Evolutionary conservation across 306 rosid genomes (phyloP).

Genomic region (Lathyrus oleraceus): DNA sequence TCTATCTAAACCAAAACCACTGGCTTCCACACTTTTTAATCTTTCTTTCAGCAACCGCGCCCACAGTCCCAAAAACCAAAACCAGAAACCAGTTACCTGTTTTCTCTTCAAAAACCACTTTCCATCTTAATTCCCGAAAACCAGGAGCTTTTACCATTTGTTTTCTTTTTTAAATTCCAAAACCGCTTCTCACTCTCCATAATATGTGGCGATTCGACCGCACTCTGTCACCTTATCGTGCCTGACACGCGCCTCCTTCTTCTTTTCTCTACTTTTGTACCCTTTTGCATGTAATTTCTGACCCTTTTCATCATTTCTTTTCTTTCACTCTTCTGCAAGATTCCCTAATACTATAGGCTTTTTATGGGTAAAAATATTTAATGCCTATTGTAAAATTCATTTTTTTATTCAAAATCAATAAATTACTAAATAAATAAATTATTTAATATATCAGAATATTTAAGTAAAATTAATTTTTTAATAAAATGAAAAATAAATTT

Average conservation of each 20-base stretch:
- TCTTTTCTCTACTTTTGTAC: slow-evolving; percentile 55
- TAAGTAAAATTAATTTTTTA: too few species aligned
- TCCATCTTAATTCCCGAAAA: slow-evolving; percentile 59
- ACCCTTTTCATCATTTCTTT: not conserved
- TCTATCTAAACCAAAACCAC: slow-evolving; percentile 45
- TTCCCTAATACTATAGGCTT: not conserved
- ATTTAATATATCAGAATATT: too few species aligned
- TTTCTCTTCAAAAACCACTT: slow-evolving; percentile 34
- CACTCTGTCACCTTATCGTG: slow-evolving; percentile 74
- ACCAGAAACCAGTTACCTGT: slow-evolving; percentile 50
- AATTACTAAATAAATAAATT: too few species aligned
- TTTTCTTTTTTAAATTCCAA: slow-evolving; percentile 1
- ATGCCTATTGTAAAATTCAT: too few species aligned
- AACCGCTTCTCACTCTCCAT: slow-evolving; percentile 34
- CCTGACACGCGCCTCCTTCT: slow-evolving; percentile 74
- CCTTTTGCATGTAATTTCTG: slow-evolving; percentile 61
- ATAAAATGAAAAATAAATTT: too few species aligned
- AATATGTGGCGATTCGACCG: slow-evolving; percentile 99
- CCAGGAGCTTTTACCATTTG: slow-evolving; percentile 65
- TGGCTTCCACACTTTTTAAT: slow-evolving; percentile 35
- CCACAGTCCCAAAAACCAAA: slow-evolving; percentile 47
- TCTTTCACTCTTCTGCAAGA: not conserved
- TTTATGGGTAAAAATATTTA: not conserved
- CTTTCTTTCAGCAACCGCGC: slow-evolving; percentile 32
- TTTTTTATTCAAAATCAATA: too few species aligned